A percentile compares a stretch with the other conserved stretches of the same genome.
Conservation (phyloP, 176 grass and related monocot species). For the Guadua angustifolia region DNA sequence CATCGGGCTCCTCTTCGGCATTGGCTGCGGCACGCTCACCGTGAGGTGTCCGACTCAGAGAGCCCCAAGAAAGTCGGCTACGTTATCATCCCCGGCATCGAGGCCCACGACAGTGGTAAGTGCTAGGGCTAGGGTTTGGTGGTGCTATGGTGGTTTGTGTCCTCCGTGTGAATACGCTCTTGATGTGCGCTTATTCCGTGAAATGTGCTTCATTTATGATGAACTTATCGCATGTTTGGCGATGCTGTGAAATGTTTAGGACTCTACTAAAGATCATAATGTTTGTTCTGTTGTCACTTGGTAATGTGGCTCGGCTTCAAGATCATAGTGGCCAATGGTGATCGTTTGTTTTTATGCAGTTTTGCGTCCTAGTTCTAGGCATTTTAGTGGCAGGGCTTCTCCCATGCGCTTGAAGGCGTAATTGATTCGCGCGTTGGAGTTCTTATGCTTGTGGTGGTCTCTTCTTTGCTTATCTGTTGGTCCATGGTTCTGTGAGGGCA, state of each 20-base stretch:
- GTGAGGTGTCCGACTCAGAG: constrained; percentile 55
- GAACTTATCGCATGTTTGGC: constrained; percentile 27
- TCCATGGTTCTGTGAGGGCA: not conserved
- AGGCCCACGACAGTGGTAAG: constrained; percentile 54
- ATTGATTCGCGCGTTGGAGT: not conserved
- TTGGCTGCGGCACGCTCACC: constrained; percentile 72
- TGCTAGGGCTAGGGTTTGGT: constrained; percentile 61
- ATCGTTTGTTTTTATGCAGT: not conserved
- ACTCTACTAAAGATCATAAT: not conserved
- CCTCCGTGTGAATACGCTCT: constrained; percentile 39
- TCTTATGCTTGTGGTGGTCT: not conserved
- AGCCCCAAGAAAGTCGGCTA: constrained; percentile 78
- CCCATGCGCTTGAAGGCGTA: not conserved
- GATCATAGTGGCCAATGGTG: not conserved
- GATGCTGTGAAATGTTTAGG: constrained; percentile 3
- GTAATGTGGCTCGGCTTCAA: not conserved
- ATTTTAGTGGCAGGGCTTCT: not conserved
- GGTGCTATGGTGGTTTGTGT: too few species aligned
- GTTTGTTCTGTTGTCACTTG: not conserved
- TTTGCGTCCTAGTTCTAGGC: not conserved
- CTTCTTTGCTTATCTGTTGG: not conserved
- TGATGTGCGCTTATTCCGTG: constrained; percentile 13
- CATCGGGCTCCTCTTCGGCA: constrained; percentile 65
- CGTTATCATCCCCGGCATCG: constrained; percentile 55
- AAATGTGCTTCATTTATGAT: constrained; percentile 36